These are phyloP conservation scores for Senna tora DNA, from an alignment of 306 rosid genomes.

Conservation along the genomic window DNA sequence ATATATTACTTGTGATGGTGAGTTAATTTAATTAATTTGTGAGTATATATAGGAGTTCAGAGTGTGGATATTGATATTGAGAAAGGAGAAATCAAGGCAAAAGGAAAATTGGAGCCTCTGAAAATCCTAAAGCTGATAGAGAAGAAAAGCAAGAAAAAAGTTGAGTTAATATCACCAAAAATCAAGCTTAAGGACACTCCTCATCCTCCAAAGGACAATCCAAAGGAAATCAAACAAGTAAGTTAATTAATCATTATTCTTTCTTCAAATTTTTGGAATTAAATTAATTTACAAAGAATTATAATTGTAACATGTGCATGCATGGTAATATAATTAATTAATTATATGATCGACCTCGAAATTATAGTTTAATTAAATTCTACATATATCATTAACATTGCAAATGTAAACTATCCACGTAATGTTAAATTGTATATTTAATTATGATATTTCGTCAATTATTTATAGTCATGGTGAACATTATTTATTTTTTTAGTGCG, in stretches of 20 bases:
- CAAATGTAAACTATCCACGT: too few relatives aligned
- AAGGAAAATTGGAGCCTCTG: constrained; percentile 66
- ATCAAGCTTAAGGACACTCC: constrained; percentile 50
- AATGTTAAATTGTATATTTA: too few relatives aligned
- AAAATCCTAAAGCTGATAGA: constrained; percentile 59
- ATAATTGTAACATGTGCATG: too few relatives aligned
- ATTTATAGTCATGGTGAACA: too few relatives aligned
- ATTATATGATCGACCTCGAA: too few relatives aligned
- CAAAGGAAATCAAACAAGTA: constrained; percentile 63
- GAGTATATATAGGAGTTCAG: constrained; percentile 69
- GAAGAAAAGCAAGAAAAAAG: constrained; percentile 60
- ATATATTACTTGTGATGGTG: too few relatives aligned
- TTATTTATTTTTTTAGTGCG: too few relatives aligned
- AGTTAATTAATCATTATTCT: constrained; percentile 13
- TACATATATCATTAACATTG: too few relatives aligned
- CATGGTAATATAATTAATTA: too few relatives aligned
- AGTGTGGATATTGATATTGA: constrained; percentile 63
- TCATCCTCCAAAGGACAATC: constrained; percentile 30
- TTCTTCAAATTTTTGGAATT: background rate
- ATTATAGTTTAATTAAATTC: too few relatives aligned
- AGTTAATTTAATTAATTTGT: background rate
- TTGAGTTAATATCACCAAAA: constrained; percentile 83
- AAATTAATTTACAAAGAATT: background rate
- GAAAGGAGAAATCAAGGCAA: constrained; percentile 72
- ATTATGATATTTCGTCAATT: too few relatives aligned